Percentiles rank a stretch among this genome's conserved stretches.
Conservation (phyloP, 2,329 filamentous ascomycete genomes). For the Fusarium hostae region DNA sequence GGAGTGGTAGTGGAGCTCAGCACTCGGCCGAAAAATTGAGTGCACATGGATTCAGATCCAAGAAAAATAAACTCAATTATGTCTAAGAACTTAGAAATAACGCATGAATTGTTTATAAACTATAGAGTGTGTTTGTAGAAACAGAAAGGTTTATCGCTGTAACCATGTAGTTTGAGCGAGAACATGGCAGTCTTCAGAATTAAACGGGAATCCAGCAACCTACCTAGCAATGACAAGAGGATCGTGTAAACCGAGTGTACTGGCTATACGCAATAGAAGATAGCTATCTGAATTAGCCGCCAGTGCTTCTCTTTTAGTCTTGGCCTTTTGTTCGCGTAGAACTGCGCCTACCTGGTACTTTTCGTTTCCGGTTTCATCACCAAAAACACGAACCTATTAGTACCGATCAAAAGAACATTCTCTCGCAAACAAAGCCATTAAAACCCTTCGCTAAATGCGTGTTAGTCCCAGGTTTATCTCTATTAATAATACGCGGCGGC, state of each 20-base stretch:
- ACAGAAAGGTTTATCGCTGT: neutral
- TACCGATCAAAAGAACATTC: neutral
- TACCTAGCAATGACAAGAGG: no score
- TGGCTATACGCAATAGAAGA: neutral
- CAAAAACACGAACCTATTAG: neutral
- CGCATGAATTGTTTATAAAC: neutral
- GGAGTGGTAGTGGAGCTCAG: neutral
- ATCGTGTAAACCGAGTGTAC: neutral
- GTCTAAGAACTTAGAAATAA: neutral
- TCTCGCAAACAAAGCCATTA: neutral
- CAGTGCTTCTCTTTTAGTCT: fast-evolving
- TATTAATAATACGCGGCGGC: conserved; percentile 2
- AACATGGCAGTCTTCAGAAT: fast-evolving
- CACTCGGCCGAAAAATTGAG: neutral
- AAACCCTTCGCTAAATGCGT: neutral
- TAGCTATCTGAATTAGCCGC: neutral
- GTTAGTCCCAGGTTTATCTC: neutral
- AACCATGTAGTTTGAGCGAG: neutral
- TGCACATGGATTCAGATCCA: neutral
- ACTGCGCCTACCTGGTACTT: neutral
- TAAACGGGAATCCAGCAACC: fast-evolving
- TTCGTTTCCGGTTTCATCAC: conserved; percentile 1
- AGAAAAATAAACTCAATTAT: neutral
- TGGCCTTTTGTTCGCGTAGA: neutral
- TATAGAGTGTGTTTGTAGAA: neutral